Evolutionary conservation across 176 grass and related monocot genomes (phyloP), one percentile per base, ranked within the genome.

Genomic region (Oryza rufipogon): DNA sequence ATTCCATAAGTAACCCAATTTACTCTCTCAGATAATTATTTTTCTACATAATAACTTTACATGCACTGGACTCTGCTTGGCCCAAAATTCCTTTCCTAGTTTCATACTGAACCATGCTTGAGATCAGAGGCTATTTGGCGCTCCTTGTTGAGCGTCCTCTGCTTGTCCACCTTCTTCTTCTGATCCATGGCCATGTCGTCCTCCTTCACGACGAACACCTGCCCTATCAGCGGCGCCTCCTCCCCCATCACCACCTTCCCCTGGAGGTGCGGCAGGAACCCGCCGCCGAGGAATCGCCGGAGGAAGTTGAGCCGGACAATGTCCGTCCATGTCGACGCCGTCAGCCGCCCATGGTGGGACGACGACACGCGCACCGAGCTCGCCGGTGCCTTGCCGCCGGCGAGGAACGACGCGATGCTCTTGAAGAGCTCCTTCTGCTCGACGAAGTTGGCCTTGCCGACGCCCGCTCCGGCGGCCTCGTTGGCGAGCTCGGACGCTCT

Each of bases 291-390:
- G 70, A 84, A 84, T 11, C 25, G 39, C 6, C 28, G 66, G 9
- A 88, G 17, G 28, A 88, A 88, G 28, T 74, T 68, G 61, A 84
- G 75, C 61, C 79, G 81, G 2, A 47, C 48, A 25, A 60, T 49
- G 69, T 83, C 74, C 11, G 25, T 76, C 69, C 81, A 84, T 20
- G 75, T 68, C 23, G 68, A 46, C 9, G 13, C 75, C 87, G 4
- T 68, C 12, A 84, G 70, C 12, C 49, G 0, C 5, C 33, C 25
- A 12, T 46, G 7, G 3, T 33, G 1, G 3, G 46, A 19, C 80
- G 44, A 6, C 44, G 56, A 66, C 45, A 33, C 54, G 16, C 6
- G 17, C 1, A 42, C 4, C 8, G 75, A 2, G 12, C 9, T 6
- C 20, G 0, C 1, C 5, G 81, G 75, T 3, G 22, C 17, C 75